Base-by-base conservation (phyloP, 768 basidiomycete genomes). In the Tricholoma sp. region DNA sequence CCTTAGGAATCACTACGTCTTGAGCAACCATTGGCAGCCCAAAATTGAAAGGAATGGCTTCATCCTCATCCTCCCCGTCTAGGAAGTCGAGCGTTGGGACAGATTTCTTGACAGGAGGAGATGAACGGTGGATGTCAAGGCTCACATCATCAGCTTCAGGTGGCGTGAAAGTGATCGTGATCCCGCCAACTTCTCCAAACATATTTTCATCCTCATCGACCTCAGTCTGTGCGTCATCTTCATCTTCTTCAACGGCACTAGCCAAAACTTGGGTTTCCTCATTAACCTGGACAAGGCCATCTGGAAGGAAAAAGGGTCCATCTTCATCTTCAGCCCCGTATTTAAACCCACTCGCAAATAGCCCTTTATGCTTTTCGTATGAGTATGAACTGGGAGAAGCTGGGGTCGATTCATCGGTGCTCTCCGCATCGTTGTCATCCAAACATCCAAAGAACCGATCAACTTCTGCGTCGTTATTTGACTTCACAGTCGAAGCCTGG, bases 381-480 rank as follows among this genome's bases (percentile, higher is more conserved):
- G 71, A 73, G 66, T 75, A 80, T 41, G 71, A 64, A 60, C 75
- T 71, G 46, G 74, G 73, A 50, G 66, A 67, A 66, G 74, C 69
- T 5, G 84, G 83, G 0, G 80, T 74, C 41, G 72, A 72, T 5
- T 65, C 70, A 24, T 57, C 55, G 3, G 62, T 64, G 27, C 59
- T 58, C 27, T 74, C 70, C 27, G 63, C 67, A 35, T 79, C 76
- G 61, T 81, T 79, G 53, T 79, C 79, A 53, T 86, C 84, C 37
- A 83, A 71, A 59, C 89, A 92, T 43, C 81, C 84, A 63, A 92
- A 92, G 78, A 92, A 92, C 32, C 76, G 79, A 66, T 92, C 90
- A 8, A 88, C 74, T n/a, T 82, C 77, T 54, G 63, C 61, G 46
- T 66, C 69, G 5, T 59, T 56, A 9, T 68, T 68, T 1, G 71